phyloP scores from a whole-genome alignment of 2,329 filamentous ascomycete genomes.

The Paecilomyces fulvus region DNA sequence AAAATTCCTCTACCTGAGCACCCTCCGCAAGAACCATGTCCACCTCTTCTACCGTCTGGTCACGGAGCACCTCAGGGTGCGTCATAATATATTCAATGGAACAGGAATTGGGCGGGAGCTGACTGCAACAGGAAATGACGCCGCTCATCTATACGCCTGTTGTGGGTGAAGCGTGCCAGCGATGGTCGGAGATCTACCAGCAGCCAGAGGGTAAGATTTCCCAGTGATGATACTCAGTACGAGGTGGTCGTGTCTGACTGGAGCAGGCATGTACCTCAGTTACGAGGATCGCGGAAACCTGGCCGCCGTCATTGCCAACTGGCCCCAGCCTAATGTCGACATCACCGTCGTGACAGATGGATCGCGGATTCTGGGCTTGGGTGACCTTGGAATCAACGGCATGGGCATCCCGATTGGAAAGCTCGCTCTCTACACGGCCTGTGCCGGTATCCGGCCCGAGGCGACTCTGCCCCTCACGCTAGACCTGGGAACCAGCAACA shows the following conservation, averaged over 20 bases:
- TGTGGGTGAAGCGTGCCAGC: constrained; percentile 87
- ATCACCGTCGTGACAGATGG: constrained; percentile 97
- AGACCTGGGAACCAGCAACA: constrained; percentile 57
- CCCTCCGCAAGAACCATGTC: constrained; percentile 43
- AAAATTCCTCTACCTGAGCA: constrained; percentile 43
- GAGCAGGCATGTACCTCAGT: constrained; percentile 72
- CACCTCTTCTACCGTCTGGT: constrained; percentile 45
- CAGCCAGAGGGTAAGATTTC: constrained; percentile 65
- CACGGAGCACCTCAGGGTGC: constrained; percentile 38
- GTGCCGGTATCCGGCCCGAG: constrained; percentile 84
- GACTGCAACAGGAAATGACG: constrained; percentile 33
- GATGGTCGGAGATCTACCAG: constrained; percentile 93
- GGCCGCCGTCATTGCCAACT: constrained; percentile 80
- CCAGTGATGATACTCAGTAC: not conserved
- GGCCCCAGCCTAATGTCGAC: constrained; percentile 81
- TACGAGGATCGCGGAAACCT: constrained; percentile 91
- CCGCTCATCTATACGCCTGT: constrained; percentile 44
- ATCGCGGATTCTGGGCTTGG: constrained; percentile 81
- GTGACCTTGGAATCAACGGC: constrained; percentile 91
- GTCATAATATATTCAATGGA: constrained; percentile 2
- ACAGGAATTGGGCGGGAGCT: constrained; percentile 1
- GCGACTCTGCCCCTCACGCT: constrained; percentile 54
- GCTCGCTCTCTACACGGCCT: constrained; percentile 87
- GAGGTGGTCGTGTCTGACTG: not conserved
- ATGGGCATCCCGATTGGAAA: constrained; percentile 98